Base-by-base conservation (phyloP, 2,329 filamentous ascomycete genomes). In the Claviceps lovelessii region DNA sequence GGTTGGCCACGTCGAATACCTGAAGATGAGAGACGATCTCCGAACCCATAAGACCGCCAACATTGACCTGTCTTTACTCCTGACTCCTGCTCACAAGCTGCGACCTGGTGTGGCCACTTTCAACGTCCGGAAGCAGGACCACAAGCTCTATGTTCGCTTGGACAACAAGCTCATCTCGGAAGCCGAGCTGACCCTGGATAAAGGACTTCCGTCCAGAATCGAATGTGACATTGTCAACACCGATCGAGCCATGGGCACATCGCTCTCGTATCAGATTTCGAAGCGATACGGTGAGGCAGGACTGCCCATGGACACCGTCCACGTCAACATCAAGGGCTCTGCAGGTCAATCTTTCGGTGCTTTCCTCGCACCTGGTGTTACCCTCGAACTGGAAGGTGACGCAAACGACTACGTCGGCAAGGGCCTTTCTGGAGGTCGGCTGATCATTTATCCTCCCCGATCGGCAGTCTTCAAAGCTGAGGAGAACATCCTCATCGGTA, bases 111-210 rank as follows among this genome's bases (percentile, higher is more conserved):
- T 96, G 55, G 90, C 91, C 44, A 96, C 90, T 11, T 96, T 95
- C 80, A 96, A 96, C 64, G 90, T 96, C 56, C 87, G 91, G 71
- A 96, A 95, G 78, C 91, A 97, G 72, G 91, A 97, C 63, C 91
- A 97, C 72, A 84, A 87, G 66, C 84, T 97, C 23, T 90, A 96
- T 69, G 84, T 90, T 58, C 88, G 91, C 64, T 78, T 97, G 11
- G 91, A 97, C 70, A 97, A 97, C 76, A 96, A 96, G 77, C 80
- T 97, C 55, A 95, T 96, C 64, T 89, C 90, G 0, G 91, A 97
- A 72, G 90, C 90, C 9, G 91, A 97, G 72, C 77, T 95, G 62
- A 94, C 91, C 44, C 79, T 97, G 13, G 90, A 96, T 72, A 96
- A 95, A 77, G 90, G 91, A 37, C 76, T 96, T 17, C 91, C 91